Evolutionary conservation across 768 basidiomycete genomes (phyloP).

Genomic region (Podaxis carcinomalis): DNA sequence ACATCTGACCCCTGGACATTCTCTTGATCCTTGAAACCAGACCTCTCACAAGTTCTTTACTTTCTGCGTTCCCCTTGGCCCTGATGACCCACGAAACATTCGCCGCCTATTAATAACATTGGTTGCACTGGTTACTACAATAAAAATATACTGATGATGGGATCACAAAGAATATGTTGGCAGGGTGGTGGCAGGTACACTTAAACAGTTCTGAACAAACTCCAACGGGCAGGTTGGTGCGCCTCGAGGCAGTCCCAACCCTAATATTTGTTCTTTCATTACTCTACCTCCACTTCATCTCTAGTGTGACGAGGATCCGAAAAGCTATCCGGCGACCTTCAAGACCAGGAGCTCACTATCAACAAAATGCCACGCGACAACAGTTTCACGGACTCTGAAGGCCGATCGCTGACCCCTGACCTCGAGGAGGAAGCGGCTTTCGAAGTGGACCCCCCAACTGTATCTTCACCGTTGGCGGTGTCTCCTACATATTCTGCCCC

Average conservation of each 20-base stretch:
- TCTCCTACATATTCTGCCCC: background rate
- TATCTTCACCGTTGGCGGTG: background rate
- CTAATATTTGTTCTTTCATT: background rate
- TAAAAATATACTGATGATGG: background rate
- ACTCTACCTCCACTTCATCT: background rate
- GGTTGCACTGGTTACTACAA: background rate
- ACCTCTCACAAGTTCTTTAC: too few relatives aligned
- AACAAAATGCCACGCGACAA: conserved; percentile 60
- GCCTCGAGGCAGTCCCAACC: background rate
- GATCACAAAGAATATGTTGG: background rate
- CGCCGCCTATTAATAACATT: background rate
- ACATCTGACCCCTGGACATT: too few relatives aligned
- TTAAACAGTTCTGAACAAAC: background rate
- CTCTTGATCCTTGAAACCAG: too few relatives aligned
- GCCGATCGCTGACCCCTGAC: conserved; percentile 65
- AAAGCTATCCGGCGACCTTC: too few relatives aligned
- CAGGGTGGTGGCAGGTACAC: background rate
- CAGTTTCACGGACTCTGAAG: conserved; percentile 63
- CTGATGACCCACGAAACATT: too few relatives aligned
- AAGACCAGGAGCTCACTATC: too few relatives aligned
- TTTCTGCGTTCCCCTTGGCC: too few relatives aligned
- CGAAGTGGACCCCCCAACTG: background rate
- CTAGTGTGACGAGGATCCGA: too few relatives aligned
- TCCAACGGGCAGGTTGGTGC: background rate
- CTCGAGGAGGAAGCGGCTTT: conserved; percentile 38